Evolutionary conservation across 257 asterid genomes (phyloP).

Genomic region (Asclepias syriaca): DNA sequence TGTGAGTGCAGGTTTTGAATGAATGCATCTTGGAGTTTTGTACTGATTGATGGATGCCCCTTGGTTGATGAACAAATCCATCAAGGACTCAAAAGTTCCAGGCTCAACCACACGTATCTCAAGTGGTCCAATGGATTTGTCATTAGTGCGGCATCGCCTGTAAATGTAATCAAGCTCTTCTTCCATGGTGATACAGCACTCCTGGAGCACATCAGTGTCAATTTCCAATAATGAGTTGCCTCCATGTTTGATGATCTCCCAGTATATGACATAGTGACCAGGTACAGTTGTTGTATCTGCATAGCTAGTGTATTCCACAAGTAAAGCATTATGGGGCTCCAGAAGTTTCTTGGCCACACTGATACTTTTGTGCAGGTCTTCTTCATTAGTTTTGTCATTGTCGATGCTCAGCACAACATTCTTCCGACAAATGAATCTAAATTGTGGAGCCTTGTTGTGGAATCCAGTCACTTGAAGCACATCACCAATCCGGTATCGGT

Average conservation of each 20-base stretch:
- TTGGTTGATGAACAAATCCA: constrained; percentile 58
- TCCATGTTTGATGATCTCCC: constrained; percentile 49
- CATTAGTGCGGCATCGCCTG: constrained; percentile 63
- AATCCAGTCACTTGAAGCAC: constrained; percentile 75
- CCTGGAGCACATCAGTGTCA: constrained; percentile 34
- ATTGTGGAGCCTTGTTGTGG: constrained; percentile 60
- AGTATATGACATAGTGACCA: constrained; percentile 73
- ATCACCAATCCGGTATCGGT: constrained; percentile 68
- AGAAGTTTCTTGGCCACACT: constrained; percentile 39
- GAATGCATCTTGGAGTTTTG: constrained; percentile 70
- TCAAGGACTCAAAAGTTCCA: constrained; percentile 62
- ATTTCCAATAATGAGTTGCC: constrained; percentile 19
- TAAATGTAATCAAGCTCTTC: constrained; percentile 57
- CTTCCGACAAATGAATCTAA: constrained; percentile 74
- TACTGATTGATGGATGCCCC: constrained; percentile 79
- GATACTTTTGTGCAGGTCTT: constrained; percentile 72
- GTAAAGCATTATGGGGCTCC: constrained; percentile 28
- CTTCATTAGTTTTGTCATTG: constrained; percentile 67
- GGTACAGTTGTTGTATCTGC: constrained; percentile 71
- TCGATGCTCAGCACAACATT: constrained; percentile 71
- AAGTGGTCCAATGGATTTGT: constrained; percentile 58
- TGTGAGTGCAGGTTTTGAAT: constrained; percentile 49
- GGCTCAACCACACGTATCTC: constrained; percentile 61
- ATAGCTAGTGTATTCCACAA: constrained; percentile 68
- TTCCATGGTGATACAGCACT: constrained; percentile 67